These are phyloP conservation scores for Monascus purpureus DNA, from an alignment of 495 filamentous ascomycete genomes.

Conservation along the genomic window DNA sequence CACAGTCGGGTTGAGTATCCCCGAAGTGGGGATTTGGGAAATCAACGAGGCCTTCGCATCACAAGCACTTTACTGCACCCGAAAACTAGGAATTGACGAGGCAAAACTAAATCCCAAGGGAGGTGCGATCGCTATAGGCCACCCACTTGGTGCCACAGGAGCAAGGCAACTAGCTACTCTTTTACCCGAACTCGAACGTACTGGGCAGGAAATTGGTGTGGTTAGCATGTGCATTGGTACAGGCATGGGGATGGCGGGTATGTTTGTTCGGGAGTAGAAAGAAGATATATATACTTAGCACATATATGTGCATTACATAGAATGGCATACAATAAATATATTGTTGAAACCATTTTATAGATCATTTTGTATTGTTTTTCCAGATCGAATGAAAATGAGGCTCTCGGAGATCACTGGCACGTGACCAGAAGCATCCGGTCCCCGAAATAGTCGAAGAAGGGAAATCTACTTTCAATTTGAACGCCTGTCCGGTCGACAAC, in stretches of 20 bases:
- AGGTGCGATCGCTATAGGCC: constrained; percentile 56
- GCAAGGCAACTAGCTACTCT: constrained; percentile 68
- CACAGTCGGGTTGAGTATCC: constrained; percentile 44
- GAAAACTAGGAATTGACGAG: constrained; percentile 55
- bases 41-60: constrained; percentile 93
- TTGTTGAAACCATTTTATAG: background rate
- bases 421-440: too few relatives aligned
- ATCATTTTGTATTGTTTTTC: background rate
- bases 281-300: constrained; percentile 6
- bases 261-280: constrained; percentile 67
- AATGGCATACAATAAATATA: constrained; percentile 8
- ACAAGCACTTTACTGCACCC: constrained; percentile 69
- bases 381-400: background rate
- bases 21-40: constrained; percentile 82
- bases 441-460: too few relatives aligned
- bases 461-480: too few relatives aligned
- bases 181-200: constrained; percentile 50
- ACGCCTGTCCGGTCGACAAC: too few relatives aligned
- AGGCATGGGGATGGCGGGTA: constrained; percentile 81
- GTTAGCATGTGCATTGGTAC: constrained; percentile 86
- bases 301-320: too few relatives aligned
- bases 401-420: too few relatives aligned
- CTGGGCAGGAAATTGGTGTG: constrained; percentile 52
- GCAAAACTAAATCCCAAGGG: constrained; percentile 78
- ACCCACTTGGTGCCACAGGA: constrained; percentile 70